Evolutionary conservation across 192 early-diverging fungal species (phyloP).

Genomic region (Coemansia sp.): DNA sequence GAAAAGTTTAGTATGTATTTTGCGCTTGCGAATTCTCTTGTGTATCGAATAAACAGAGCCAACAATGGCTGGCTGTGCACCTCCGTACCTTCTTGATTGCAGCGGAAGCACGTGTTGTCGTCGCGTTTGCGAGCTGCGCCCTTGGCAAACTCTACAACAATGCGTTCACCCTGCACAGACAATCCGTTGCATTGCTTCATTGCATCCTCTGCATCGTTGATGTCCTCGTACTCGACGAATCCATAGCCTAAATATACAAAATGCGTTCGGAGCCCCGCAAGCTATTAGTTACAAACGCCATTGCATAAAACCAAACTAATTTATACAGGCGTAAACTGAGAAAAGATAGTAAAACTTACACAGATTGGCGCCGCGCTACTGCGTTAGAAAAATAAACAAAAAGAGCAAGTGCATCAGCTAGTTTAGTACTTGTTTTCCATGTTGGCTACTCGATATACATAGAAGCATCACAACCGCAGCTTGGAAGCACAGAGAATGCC

Average conservation of each 20-base stretch:
- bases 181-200: constrained; percentile 36
- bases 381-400: background rate
- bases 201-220: constrained; percentile 16
- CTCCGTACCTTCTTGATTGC: constrained; percentile 40
- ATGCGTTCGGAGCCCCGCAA: no score
- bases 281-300: no score
- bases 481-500: no score
- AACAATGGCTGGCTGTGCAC: no score
- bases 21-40: background rate
- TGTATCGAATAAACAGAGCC: background rate
- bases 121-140: constrained; percentile 31
- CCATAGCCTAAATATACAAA: constrained; percentile 26
- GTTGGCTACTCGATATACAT: background rate
- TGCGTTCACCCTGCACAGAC: constrained; percentile 31
- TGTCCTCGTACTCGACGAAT: constrained; percentile 34
- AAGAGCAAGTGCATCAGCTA: background rate
- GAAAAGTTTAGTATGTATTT: background rate
- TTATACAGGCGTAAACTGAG: no score
- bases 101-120: constrained; percentile 49
- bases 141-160: constrained; percentile 48
- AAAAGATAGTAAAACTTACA: no score
- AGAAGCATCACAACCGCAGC: background rate
- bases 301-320: no score
- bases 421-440: background rate
- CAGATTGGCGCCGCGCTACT: constrained; percentile 32